These are phyloP conservation scores for Vaccinium corymbosum DNA, from an alignment of 148 eudicot species.

Conservation along the genomic window DNA sequence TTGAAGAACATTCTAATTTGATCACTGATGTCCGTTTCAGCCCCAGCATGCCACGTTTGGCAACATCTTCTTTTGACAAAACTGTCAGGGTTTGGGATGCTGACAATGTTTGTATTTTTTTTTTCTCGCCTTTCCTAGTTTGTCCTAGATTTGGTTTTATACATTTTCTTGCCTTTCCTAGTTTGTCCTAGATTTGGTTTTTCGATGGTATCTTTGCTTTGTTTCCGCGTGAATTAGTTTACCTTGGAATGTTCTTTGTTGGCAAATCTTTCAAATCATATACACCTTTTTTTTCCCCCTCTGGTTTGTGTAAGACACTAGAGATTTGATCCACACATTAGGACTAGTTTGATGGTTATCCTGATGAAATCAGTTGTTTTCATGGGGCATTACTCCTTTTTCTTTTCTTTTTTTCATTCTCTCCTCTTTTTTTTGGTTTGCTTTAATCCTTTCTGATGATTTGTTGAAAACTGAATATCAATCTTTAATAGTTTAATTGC, in stretches of 20 bases:
- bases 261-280: not conserved
- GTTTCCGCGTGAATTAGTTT: not conserved
- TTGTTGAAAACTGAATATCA: not conserved
- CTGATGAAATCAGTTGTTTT: not conserved
- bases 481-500: not conserved
- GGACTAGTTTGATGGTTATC: not conserved
- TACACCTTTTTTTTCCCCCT: not conserved
- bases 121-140: not conserved
- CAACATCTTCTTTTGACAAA: constrained; percentile 90
- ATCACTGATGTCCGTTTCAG: constrained; percentile 95
- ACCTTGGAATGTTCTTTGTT: not conserved
- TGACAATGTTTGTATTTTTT: constrained; percentile 58
- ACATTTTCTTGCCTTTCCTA: not conserved
- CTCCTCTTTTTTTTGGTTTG: too few species aligned
- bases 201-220: not conserved
- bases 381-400: too few species aligned
- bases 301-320: too few species aligned
- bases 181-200: not conserved
- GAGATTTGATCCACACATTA: too few species aligned
- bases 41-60: constrained; percentile 79
- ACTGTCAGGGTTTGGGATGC: constrained; percentile 92
- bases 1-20: constrained; percentile 73
- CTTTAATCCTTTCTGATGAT: not conserved
- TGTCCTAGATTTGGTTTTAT: not conserved
- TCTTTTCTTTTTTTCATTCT: too few species aligned